phyloP scores from a whole-genome alignment of 1,139 yeast species.

The Debaryomycetaceae sp. region DNA sequence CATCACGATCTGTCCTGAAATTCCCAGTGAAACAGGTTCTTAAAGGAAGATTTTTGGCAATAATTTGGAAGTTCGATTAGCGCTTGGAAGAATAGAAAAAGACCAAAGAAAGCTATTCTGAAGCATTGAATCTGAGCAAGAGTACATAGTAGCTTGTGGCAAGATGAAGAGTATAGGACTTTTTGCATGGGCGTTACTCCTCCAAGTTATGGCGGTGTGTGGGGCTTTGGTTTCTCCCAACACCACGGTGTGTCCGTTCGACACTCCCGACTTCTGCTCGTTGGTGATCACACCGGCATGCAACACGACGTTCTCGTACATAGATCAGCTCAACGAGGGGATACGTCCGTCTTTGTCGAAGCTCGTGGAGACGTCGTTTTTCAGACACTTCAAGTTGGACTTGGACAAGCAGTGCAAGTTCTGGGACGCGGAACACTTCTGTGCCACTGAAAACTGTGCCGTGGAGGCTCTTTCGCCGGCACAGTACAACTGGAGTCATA shows the following conservation, averaged over 20 bases:
- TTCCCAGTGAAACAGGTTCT: no score
- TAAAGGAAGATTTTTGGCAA: no score
- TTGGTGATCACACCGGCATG: constrained; percentile 47
- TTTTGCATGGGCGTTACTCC: neutral
- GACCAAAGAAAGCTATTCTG: no score
- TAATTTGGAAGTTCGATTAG: no score
- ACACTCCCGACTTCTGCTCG: constrained; percentile 45
- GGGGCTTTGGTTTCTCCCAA: constrained; percentile 1
- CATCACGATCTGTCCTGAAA: neutral
- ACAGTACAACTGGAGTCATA: constrained; percentile 57
- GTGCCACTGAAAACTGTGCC: constrained; percentile 93
- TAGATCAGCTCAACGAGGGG: constrained; percentile 33
- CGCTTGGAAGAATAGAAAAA: no score
- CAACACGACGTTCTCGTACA: constrained; percentile 46
- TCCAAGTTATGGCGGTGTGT: neutral
- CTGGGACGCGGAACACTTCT: constrained; percentile 79
- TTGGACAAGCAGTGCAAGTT: constrained; percentile 86
- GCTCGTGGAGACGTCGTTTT: constrained; percentile 67
- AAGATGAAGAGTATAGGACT: neutral
- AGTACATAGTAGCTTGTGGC: neutral
- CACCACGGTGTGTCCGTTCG: constrained; percentile 34
- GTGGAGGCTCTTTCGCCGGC: constrained; percentile 61
- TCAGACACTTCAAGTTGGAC: constrained; percentile 83
- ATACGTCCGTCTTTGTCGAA: constrained; percentile 49
- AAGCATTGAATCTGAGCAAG: no score